Evolutionary conservation across 331 rosid genomes (phyloP).

Genomic region (Quercus tomentella): DNA sequence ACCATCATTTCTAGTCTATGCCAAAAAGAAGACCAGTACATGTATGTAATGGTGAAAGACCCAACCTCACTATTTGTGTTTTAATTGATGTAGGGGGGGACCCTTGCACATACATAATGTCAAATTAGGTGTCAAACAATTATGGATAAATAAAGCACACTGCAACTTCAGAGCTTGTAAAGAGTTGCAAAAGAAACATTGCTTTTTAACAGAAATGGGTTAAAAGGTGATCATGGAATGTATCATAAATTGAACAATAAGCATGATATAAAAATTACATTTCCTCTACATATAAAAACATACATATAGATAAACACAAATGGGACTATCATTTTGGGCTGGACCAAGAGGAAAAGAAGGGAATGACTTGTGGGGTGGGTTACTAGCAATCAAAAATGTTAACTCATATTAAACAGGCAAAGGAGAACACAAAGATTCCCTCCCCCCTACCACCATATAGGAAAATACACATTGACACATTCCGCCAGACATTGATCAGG

Average conservation of each 20-base stretch:
- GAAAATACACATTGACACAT: too few species aligned
- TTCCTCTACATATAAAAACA: not conserved
- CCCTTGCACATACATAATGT: not conserved
- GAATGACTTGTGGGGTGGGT: too few species aligned
- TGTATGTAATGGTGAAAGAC: not conserved
- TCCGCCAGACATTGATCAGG: too few species aligned
- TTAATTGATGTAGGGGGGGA: not conserved
- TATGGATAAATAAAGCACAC: not conserved
- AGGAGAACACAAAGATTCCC: too few species aligned
- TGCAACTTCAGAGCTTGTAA: not conserved
- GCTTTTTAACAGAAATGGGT: not conserved
- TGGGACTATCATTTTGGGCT: too few species aligned
- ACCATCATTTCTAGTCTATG: conserved; percentile 6
- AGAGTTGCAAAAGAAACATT: not conserved
- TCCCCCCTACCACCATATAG: too few species aligned
- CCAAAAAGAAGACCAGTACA: not conserved
- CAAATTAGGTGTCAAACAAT: not conserved
- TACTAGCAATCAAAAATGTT: too few species aligned
- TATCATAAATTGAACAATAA: not conserved
- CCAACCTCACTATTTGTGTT: not conserved
- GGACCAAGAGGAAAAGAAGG: too few species aligned
- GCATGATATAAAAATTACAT: not conserved
- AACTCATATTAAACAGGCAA: too few species aligned
- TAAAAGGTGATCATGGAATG: not conserved
- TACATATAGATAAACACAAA: not conserved